These are phyloP conservation scores for Epipyxis sp. DNA, from an alignment of 108 stramenopile species.

Conservation along the genomic window DNA sequence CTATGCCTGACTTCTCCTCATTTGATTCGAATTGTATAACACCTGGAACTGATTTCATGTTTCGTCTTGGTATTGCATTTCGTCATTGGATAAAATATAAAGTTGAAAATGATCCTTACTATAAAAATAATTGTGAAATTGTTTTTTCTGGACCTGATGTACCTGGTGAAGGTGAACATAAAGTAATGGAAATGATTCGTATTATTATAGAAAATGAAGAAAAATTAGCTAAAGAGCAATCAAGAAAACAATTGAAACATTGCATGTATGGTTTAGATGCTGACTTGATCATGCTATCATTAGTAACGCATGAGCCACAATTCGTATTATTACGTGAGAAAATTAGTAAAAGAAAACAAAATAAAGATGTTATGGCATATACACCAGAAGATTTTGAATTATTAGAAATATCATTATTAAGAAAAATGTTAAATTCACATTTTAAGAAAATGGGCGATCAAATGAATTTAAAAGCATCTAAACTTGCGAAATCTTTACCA, in stretches of 20 bases:
- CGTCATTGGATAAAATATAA: conserved; percentile 77
- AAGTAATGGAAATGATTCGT: conserved; percentile 69
- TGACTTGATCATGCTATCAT: conserved; percentile 95
- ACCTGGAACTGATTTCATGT: conserved; percentile 97
- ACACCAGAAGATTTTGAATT: conserved; percentile 86
- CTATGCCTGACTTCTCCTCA: conserved; percentile 62
- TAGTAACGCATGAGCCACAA: conserved; percentile 92
- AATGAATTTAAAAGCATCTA: too few species aligned
- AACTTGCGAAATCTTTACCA: too few species aligned
- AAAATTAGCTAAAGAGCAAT: conserved; percentile 35
- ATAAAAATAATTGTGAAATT: conserved; percentile 66
- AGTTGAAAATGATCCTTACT: conserved; percentile 80
- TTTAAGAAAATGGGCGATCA: conserved; percentile 60
- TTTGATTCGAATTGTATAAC: conserved; percentile 99
- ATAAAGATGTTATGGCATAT: conserved; percentile 91
- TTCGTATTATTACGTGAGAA: conserved; percentile 93
- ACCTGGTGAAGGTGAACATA: conserved; percentile 98
- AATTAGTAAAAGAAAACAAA: conserved; percentile 83
- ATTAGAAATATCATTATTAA: conserved; percentile 71
- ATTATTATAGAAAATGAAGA: conserved; percentile 34
- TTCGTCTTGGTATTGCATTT: conserved; percentile 69
- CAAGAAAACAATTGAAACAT: conserved; percentile 62
- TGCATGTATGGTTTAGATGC: conserved; percentile 96
- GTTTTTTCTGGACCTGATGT: conserved; percentile 91
- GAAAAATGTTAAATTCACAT: conserved; percentile 82